Base-by-base conservation (phyloP, 2,329 filamentous ascomycete genomes). In the Talaromyces pinophilus region DNA sequence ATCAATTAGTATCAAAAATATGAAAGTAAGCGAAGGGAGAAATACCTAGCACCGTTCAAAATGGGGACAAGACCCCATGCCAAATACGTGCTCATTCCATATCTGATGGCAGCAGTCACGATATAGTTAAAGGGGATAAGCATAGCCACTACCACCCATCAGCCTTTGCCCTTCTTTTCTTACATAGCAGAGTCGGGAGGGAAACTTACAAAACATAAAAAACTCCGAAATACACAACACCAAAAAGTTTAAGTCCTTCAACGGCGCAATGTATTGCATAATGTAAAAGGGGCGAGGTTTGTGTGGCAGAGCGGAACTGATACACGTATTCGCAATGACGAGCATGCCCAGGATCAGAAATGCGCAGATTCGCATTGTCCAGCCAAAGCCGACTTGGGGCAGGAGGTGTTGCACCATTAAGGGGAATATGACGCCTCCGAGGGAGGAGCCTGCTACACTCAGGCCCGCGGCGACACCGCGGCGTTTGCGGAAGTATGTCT, bases 261-360 rank as follows among this genome's bases (percentile, higher is more conserved):
- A 65, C 11, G 73, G 73, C 5, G 66, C 46, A 8, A 74, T 40
- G 40, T 74, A 75, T 40, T 67, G 67, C 63, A 71, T 46, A 13
- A 72, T 46, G n/a, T 64, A 19, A 59, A 68, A 66, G 6, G 64
- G 59, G 8, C 54, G 48, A 15, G 33, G 77, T 71, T 57, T 52
- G 13, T 70, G 72, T 10, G 74, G 69, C 62, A 80, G 71, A 38
- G 77, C 81, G 11, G 85, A 85, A 64, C 78, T 82, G 57, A 88
- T 77, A 0, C 84, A 85, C 0, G 85, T 72, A 33, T 80, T 79
- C 38, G 85, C 83, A 67, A 90, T 79, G 42, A 83, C 75, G 68
- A 86, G 80, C 67, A 86, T 77, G 67, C 82, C 83, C 68, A 91
- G 82, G 68, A 91, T 87, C 59, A 90, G 77, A 63, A 91, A 87